These are phyloP conservation scores for Salix koriyanagi DNA, from an alignment of 345 rosid species.

Conservation along the genomic window DNA sequence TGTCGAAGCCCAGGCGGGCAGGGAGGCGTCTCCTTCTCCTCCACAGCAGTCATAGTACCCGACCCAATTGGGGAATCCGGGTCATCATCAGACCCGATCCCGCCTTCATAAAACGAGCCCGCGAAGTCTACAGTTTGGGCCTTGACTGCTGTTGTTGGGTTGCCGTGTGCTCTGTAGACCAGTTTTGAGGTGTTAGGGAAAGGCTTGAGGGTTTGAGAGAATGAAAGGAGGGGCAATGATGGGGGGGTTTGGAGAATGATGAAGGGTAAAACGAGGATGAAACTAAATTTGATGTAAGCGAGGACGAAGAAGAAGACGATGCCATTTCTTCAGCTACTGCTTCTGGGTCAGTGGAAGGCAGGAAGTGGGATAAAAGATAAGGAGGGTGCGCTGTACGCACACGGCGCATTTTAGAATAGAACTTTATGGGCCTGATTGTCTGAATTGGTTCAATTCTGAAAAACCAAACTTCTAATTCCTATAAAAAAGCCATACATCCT, in stretches of 20 bases:
- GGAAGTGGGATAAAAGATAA: constrained; percentile 28
- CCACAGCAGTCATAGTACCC: constrained; percentile 34
- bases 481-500: too few relatives aligned
- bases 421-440: background rate
- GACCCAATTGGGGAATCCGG: constrained; percentile 44
- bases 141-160: constrained; percentile 22
- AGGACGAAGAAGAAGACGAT: constrained; percentile 44
- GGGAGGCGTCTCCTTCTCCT: constrained; percentile 70
- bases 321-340: constrained; percentile 38
- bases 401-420: background rate
- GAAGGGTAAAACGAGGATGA: constrained; percentile 34
- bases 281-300: constrained; percentile 29
- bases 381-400: constrained; percentile 8
- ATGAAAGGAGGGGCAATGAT: constrained; percentile 38
- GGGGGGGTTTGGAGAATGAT: constrained; percentile 29
- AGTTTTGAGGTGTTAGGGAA: constrained; percentile 31
- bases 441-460: too few relatives aligned
- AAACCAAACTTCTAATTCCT: too few relatives aligned
- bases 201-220: constrained; percentile 38
- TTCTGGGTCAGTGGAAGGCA: background rate
- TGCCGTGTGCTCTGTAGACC: constrained; percentile 13
- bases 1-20: constrained; percentile 91
- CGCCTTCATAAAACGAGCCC: constrained; percentile 72
- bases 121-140: constrained; percentile 71
- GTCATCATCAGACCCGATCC: constrained; percentile 64